A percentile compares a stretch with the other conserved stretches of the same genome.
Conservation (phyloP, 2,329 filamentous ascomycete species). For the Diaporthe destruens region DNA sequence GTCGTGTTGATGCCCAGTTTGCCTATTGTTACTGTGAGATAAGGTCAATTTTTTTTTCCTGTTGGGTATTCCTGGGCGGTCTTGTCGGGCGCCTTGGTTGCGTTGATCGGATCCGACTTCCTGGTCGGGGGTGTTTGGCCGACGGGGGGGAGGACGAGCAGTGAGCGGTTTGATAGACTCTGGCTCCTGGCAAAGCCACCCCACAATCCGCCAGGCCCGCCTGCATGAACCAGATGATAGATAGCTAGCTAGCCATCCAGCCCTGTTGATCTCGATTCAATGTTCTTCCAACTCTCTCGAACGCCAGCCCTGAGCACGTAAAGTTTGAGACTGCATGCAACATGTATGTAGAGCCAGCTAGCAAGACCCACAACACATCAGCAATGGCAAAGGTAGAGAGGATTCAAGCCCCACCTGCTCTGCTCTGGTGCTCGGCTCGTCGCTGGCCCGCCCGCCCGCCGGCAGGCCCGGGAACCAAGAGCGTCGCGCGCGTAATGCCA, state of each 20-base stretch:
- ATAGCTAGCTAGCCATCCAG: not conserved
- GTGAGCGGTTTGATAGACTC: not conserved
- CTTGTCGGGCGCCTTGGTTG: not conserved
- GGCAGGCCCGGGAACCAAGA: not conserved
- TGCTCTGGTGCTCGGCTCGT: slow-evolving; percentile 10
- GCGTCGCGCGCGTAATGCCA: not conserved
- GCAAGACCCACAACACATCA: too few relatives aligned
- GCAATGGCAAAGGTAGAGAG: too few relatives aligned
- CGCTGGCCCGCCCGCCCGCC: not conserved
- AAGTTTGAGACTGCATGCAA: not conserved
- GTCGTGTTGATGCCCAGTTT: not conserved
- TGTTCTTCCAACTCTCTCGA: not conserved
- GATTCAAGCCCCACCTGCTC: too few relatives aligned
- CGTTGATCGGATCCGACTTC: not conserved
- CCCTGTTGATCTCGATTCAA: slow-evolving; percentile 22
- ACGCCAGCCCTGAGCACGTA: too few relatives aligned
- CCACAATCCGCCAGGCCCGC: not conserved
- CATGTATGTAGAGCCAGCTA: not conserved
- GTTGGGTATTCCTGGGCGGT: not conserved
- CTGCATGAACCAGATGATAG: not conserved
- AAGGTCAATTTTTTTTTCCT: not conserved
- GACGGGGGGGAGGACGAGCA: too few relatives aligned
- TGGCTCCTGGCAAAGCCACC: not conserved
- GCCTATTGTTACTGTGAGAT: not conserved
- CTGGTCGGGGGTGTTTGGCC: not conserved